A percentile compares a stretch with the other conserved stretches of the same genome.
Conservation (phyloP, 495 filamentous ascomycete genomes). For the Hypoxylon lienhwacheense region DNA sequence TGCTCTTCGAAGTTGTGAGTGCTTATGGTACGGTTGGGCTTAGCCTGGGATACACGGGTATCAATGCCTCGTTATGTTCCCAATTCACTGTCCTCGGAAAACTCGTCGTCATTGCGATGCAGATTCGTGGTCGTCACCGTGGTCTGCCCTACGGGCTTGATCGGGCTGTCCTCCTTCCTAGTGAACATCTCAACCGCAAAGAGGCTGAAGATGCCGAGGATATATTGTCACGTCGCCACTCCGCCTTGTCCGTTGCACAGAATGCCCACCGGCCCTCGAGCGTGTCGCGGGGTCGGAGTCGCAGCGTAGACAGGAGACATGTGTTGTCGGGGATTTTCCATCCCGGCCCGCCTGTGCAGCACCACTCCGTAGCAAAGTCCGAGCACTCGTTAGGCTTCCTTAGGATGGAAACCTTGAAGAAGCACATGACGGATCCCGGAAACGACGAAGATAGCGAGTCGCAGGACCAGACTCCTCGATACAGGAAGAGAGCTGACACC, state of each 20-base stretch:
- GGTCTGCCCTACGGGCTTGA: constrained; percentile 91
- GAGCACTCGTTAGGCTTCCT: constrained; percentile 11
- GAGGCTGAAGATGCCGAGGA: constrained; percentile 64
- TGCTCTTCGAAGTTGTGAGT: constrained; percentile 88
- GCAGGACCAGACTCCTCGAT: constrained; percentile 7
- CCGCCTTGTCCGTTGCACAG: constrained; percentile 52
- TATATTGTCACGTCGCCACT: constrained; percentile 57
- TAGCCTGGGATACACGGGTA: constrained; percentile 73
- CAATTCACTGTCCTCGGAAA: constrained; percentile 83
- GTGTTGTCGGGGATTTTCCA: constrained; percentile 44
- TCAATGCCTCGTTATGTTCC: constrained; percentile 76
- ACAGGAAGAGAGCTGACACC: constrained; percentile 31
- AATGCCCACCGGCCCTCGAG: constrained; percentile 17
- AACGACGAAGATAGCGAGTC: constrained; percentile 6
- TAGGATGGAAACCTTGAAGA: constrained; percentile 28
- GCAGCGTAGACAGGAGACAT: constrained; percentile 37
- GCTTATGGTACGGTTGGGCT: constrained; percentile 96
- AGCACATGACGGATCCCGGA: constrained; percentile 24
- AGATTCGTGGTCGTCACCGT: constrained; percentile 88
- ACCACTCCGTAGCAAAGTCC: constrained; percentile 24
- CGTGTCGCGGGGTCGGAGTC: constrained; percentile 26
- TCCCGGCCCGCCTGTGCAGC: constrained; percentile 38
- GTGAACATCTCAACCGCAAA: constrained; percentile 70
- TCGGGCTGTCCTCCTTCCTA: constrained; percentile 82
- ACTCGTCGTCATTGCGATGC: constrained; percentile 90